A percentile compares a stretch with the other conserved stretches of the same genome.
Conservation (phyloP, 768 basidiomycete species). For the Russula abietina region DNA sequence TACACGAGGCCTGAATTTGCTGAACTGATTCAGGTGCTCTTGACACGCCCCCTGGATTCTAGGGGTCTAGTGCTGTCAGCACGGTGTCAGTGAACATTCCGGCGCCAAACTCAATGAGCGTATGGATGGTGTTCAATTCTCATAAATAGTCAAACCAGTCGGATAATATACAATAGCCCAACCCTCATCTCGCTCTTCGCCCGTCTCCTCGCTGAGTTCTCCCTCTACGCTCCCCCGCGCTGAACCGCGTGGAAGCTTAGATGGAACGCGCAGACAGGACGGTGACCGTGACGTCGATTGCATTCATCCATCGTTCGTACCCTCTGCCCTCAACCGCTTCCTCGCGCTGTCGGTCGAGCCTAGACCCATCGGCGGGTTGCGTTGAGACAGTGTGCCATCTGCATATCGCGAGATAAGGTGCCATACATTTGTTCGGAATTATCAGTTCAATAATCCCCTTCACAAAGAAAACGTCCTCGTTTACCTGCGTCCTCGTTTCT, state of each 20-base stretch:
- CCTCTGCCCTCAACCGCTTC: not conserved
- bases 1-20: not conserved
- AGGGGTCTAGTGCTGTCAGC: not conserved
- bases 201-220: conserved; percentile 12
- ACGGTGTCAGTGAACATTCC: not conserved
- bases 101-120: not conserved
- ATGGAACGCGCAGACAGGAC: conserved; percentile 4
- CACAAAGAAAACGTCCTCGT: not conserved
- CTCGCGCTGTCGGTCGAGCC: not conserved
- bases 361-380: not conserved
- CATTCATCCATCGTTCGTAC: not conserved
- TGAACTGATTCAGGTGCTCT: not conserved
- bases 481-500: not conserved
- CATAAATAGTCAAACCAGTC: not conserved
- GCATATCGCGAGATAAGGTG: not conserved
- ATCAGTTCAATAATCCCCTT: not conserved
- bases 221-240: not conserved
- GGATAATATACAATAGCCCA: not conserved
- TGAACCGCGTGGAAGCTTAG: not conserved
- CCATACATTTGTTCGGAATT: not conserved
- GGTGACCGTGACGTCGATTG: not conserved
- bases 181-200: not conserved
- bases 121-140: not conserved
- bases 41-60: too few species aligned
- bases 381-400: not conserved